These are phyloP conservation scores for Gnomoniopsis sp. DNA, from an alignment of 2,329 filamentous ascomycete species.

Conservation along the genomic window DNA sequence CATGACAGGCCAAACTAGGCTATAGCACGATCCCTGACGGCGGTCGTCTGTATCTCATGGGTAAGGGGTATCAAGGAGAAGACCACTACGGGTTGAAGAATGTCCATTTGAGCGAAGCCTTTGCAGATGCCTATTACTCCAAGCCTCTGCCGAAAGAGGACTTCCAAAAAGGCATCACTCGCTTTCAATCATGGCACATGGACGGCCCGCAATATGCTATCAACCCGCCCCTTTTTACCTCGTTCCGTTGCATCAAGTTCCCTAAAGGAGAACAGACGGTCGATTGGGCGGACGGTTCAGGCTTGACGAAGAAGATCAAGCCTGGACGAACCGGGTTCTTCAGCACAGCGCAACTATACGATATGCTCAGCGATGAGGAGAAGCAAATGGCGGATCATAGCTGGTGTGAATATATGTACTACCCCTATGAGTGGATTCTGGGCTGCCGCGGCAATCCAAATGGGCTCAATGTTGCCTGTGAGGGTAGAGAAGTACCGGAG, in stretches of 20 bases:
- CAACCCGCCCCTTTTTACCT: slow-evolving; percentile 34
- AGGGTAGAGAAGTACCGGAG: slow-evolving; percentile 33
- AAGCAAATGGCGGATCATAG: slow-evolving; percentile 37
- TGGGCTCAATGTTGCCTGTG: slow-evolving; percentile 35
- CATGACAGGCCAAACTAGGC: not conserved
- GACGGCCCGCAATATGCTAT: slow-evolving; percentile 34
- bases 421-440: slow-evolving; percentile 42
- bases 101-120: slow-evolving; percentile 20
- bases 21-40: slow-evolving; percentile 28
- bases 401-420: slow-evolving; percentile 43
- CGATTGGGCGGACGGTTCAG: slow-evolving; percentile 34
- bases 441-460: slow-evolving; percentile 36
- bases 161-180: slow-evolving; percentile 31
- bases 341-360: slow-evolving; percentile 39
- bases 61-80: slow-evolving; percentile 34
- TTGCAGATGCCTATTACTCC: slow-evolving; percentile 28
- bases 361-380: slow-evolving; percentile 39
- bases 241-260: slow-evolving; percentile 30
- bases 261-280: slow-evolving; percentile 30
- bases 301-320: slow-evolving; percentile 25
- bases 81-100: slow-evolving; percentile 34
- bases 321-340: slow-evolving; percentile 38
- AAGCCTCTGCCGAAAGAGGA: slow-evolving; percentile 24
- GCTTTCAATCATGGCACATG: slow-evolving; percentile 38
- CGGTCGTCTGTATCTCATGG: slow-evolving; percentile 33